Base-by-base conservation (phyloP, 495 filamentous ascomycete species). In the Baudoinia panamericana region DNA sequence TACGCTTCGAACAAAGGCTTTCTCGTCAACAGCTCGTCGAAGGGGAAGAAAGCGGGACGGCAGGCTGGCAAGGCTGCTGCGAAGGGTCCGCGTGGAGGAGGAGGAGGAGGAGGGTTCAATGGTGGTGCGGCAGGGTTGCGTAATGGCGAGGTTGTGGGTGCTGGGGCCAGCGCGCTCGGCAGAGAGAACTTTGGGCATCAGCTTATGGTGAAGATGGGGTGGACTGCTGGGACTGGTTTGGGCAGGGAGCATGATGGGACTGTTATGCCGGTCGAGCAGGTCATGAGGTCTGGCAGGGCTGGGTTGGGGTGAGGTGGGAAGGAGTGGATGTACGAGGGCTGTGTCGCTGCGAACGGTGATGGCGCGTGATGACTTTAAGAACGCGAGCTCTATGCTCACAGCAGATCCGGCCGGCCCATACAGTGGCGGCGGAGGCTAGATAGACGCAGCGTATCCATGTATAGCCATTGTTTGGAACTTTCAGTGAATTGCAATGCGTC, bases 181-280 rank as follows among this genome's bases (percentile, higher is more conserved):
- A 66, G 61, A 3, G 84, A 82, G 33, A 99, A 94, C 45, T 79
- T 70, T 50, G 90, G 90, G 16, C 70, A 84, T 30, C 76, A 75
- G 3, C 84, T 99, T 80, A 56, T 99, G 38, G 86, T 94, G 60
- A 96, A 88, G 63, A 96, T 96, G 90, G 90, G 90, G 13, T 99
- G 92, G 84, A 80, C 69, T 44, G 77, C 72, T 31, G 90, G 90
- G 4, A 96, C 78, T 59, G 80, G 78, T 5, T 67, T 99, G n/a
- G 90, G 90, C 29, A 51, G 67, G 8, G 77, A 90, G 43, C 90
- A 90, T 56, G 82, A 90, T 58, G 90, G 92, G 24, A 88, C 93
- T 36, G 56, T 90, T 44, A 69, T 80, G 46, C 92, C 92, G 1
- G 78, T 99, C 27, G 67, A 70, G n/a, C 84, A 92, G 42, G 74